phyloP scores from a whole-genome alignment of 768 basidiomycete species.

The Mycena polygramma region DNA sequence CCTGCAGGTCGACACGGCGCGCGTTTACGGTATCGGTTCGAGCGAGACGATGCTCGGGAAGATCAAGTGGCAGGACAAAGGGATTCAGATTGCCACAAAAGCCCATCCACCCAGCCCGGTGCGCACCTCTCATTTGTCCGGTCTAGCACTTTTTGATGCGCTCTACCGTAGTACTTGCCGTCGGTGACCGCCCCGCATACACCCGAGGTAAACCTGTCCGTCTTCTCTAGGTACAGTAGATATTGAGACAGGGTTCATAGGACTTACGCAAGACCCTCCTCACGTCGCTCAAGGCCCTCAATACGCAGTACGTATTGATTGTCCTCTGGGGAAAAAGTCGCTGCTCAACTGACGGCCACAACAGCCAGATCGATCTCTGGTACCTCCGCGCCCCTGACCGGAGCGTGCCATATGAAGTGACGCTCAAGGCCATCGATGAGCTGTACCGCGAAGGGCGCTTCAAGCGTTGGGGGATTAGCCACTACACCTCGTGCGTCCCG shows the following conservation, averaged over 20 bases:
- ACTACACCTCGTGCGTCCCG: slow-evolving; percentile 61
- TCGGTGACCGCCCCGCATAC: slow-evolving; percentile 4
- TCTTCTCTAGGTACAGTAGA: no score
- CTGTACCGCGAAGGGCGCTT: slow-evolving; percentile 71
- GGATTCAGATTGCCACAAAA: slow-evolving; percentile 71
- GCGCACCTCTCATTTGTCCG: background rate
- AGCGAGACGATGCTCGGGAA: slow-evolving; percentile 68
- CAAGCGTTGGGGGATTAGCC: slow-evolving; percentile 72
- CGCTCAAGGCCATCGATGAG: slow-evolving; percentile 65
- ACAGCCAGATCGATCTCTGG: slow-evolving; percentile 55
- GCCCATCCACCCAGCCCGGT: slow-evolving; percentile 56
- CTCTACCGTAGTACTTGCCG: background rate
- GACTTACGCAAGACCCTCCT: slow-evolving; percentile 60
- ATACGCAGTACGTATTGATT: slow-evolving; percentile 52
- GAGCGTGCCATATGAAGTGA: slow-evolving; percentile 67
- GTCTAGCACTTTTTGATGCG: background rate
- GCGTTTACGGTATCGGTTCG: slow-evolving; percentile 64
- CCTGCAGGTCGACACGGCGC: slow-evolving; percentile 61
- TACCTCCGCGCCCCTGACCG: slow-evolving; percentile 75
- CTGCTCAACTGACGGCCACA: background rate
- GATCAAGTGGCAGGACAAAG: slow-evolving; percentile 62
- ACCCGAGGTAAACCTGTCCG: slow-evolving; percentile 1
- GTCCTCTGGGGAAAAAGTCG: no score
- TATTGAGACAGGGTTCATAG: slow-evolving; percentile 40
- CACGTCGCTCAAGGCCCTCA: slow-evolving; percentile 59